Conservation (phyloP, 2,329 filamentous ascomycete genomes). For the Epichloe hybrida region DNA sequence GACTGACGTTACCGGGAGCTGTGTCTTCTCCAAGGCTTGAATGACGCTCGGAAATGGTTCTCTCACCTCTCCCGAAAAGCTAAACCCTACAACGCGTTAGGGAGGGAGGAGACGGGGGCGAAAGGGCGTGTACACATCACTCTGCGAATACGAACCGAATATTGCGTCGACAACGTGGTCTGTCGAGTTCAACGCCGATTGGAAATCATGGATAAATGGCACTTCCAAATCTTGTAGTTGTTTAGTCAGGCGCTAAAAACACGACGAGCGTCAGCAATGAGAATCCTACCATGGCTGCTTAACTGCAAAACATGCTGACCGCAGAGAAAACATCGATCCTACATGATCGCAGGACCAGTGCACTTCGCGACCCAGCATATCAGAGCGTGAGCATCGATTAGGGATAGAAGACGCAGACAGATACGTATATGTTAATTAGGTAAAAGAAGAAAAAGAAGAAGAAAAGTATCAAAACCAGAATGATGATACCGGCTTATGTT, state of each 20-base stretch:
- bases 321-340: too few relatives aligned
- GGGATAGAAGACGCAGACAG: background rate
- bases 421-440: background rate
- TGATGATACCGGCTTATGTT: background rate
- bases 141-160: constrained; percentile 49
- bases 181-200: constrained; percentile 46
- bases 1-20: constrained; percentile 69
- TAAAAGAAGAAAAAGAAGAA: constrained; percentile 7
- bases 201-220: constrained; percentile 74
- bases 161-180: constrained; percentile 87
- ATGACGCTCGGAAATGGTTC: constrained; percentile 83
- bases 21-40: constrained; percentile 56
- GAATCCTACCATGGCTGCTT: background rate
- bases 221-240: constrained; percentile 75
- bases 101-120: background rate
- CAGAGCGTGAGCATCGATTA: background rate
- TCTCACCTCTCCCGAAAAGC: constrained; percentile 82
- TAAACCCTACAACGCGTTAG: constrained; percentile 51
- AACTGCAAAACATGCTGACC: too few relatives aligned
- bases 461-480: background rate
- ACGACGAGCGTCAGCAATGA: constrained; percentile 15
- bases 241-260: constrained; percentile 56
- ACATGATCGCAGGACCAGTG: too few relatives aligned
- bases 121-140: background rate
- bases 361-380: background rate